Percentiles rank a stretch among this genome's conserved stretches.
Evolutionary conservation across 192 early-diverging fungal genomes (phyloP).

Genomic region (Coemansia sp.): DNA sequence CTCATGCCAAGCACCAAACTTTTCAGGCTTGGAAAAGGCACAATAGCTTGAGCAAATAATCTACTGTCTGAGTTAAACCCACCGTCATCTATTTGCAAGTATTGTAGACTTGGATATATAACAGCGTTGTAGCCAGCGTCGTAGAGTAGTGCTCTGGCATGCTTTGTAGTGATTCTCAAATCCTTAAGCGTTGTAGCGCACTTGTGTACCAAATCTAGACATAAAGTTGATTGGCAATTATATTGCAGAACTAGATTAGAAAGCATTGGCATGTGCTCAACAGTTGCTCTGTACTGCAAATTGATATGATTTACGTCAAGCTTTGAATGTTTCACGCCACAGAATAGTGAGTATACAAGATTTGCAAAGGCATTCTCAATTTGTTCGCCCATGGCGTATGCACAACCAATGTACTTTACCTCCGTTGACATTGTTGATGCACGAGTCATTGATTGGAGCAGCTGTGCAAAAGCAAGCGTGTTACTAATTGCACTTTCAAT

Average conservation of each 20-base stretch:
- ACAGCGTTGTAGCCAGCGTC: background rate
- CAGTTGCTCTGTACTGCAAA: background rate
- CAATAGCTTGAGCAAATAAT: background rate
- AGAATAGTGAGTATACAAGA: background rate
- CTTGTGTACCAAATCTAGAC: background rate
- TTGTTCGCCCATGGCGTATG: background rate
- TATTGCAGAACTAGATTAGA: background rate
- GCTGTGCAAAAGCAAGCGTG: background rate
- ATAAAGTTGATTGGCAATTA: background rate
- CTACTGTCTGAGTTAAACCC: background rate
- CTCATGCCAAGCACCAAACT: background rate
- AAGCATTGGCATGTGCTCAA: background rate
- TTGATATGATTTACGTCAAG: background rate
- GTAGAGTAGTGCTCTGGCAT: background rate
- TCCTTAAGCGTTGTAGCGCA: background rate
- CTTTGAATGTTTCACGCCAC: background rate
- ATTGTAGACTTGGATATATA: constrained; percentile 1
- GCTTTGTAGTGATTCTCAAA: background rate
- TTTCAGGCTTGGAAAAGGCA: constrained; percentile 3
- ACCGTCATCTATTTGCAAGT: background rate
- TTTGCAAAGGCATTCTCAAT: background rate
- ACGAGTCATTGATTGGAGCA: background rate
- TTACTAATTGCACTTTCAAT: background rate
- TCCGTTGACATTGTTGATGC: background rate
- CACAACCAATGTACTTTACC: background rate